Evolutionary conservation across 108 stramenopile species (phyloP), one percentile per base, ranked within the genome.

Genomic region (Parmales sp.): DNA sequence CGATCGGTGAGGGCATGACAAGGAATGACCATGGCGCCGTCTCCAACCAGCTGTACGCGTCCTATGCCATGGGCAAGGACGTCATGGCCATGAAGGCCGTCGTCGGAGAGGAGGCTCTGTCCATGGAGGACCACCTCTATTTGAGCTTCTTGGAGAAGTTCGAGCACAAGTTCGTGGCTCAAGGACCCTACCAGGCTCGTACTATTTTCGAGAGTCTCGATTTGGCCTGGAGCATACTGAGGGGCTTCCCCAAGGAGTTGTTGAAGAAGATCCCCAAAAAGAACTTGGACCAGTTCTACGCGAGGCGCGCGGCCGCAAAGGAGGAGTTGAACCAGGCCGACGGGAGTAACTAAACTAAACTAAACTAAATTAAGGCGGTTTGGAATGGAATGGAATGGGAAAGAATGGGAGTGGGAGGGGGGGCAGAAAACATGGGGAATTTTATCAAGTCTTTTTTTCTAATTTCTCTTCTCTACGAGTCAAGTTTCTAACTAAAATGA

Each of bases 61-160:
- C 92, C 11, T 99, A 99, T 69, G 95, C 93, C 43, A 94, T 94
- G 90, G 98, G 98, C 83, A 98, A 98, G 93, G 98, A 99, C 81
- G 98, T 98, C 37, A 80, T 95, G 82, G 98, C 98, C 76, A 99
- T 99, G 98, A 97, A 98, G 90, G 96, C 98, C 37, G 98, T 99
- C 75, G 98, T 99, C 45, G 98, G 98, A 78, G 96, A 97, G 80
- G 98, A 99, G 80, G 97, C 97, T 28, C 88, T 99, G 37, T 95
- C 94, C 67, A 93, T 93, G 80, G 98, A 99, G 74, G 97, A 99
- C 88, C 95, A 95, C 82, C 78, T 97, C 65, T 97, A 95, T 89
- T 86, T 99, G 43, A 82, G 86, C 75, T 99, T 99, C 86, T 88
- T 96, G 63, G 95, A 97, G 75, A 90, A 95, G 69, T 99, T 99